Evolutionary conservation across 164 flowering plant genomes (phyloP).

Genomic region (Nelumbo lutea): DNA sequence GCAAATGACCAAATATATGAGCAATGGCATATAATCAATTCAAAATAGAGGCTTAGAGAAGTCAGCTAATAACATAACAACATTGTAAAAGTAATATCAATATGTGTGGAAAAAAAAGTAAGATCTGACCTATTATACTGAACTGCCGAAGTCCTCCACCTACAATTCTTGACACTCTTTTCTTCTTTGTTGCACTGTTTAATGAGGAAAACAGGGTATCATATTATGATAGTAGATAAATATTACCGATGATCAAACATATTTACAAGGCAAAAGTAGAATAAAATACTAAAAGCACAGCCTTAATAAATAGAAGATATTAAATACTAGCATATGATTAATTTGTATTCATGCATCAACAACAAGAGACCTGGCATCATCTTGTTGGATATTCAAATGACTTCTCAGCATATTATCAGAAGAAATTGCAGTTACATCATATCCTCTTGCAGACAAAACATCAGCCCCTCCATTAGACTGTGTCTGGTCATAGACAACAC

Average conservation of each 20-base stretch:
- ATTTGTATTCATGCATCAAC: slow-evolving; percentile 4
- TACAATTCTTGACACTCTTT: slow-evolving; percentile 13
- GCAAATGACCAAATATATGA: neutral
- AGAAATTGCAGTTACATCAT: slow-evolving; percentile 3
- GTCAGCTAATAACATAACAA: neutral
- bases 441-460: slow-evolving; percentile 5
- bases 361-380: neutral
- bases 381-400: neutral
- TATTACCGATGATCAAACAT: neutral
- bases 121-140: slow-evolving; percentile 13
- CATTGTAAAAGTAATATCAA: neutral
- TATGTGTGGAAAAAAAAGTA: neutral
- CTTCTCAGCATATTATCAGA: neutral
- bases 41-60: neutral
- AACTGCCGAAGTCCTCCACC: slow-evolving; percentile 27
- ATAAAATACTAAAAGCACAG: neutral
- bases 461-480: neutral
- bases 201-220: slow-evolving; percentile 1
- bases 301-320: neutral
- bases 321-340: too few species aligned
- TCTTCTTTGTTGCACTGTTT: slow-evolving; percentile 12
- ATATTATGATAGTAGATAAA: neutral
- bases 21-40: neutral
- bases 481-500: neutral
- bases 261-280: neutral